Percentiles rank a stretch among this genome's conserved stretches.
Evolutionary conservation across 1,284 basidiomycete species (phyloP).

Genomic region (Fomitopsis betulina): DNA sequence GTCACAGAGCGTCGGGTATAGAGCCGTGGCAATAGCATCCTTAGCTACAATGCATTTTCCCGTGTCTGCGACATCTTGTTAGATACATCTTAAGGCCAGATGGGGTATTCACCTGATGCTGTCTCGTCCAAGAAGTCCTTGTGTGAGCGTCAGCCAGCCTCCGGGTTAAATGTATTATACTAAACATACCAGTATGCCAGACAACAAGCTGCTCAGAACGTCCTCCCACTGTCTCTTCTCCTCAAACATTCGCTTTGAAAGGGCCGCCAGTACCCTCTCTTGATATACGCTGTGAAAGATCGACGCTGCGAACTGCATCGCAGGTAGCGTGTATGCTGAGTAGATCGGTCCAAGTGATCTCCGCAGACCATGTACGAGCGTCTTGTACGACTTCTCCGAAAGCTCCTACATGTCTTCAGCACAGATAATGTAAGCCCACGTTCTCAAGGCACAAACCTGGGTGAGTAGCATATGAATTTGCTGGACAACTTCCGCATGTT

Average conservation of each 20-base stretch:
- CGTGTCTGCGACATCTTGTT: background rate
- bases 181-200: slow-evolving; percentile 29
- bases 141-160: background rate
- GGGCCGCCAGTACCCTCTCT: slow-evolving; percentile 22
- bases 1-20: slow-evolving; percentile 26
- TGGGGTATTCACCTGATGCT: slow-evolving; percentile 10
- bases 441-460: slow-evolving; percentile 7
- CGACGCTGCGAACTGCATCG: slow-evolving; percentile 24
- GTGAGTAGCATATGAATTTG: slow-evolving; percentile 21
- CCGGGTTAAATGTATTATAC: background rate
- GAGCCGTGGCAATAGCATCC: slow-evolving; percentile 20
- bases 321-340: slow-evolving; percentile 14
- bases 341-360: slow-evolving; percentile 25
- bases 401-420: background rate
- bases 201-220: slow-evolving; percentile 24
- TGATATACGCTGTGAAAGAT: slow-evolving; percentile 24
- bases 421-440: background rate
- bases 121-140: slow-evolving; percentile 25
- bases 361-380: slow-evolving; percentile 21
- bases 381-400: slow-evolving; percentile 13
- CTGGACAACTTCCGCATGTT: slow-evolving; percentile 9
- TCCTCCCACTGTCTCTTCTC: slow-evolving; percentile 25
- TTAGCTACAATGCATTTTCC: slow-evolving; percentile 17
- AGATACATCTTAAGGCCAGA: background rate
- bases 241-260: slow-evolving; percentile 15